Conservation (phyloP, 2,329 filamentous ascomycete species). For the Ceratocystis alfenasii region DNA sequence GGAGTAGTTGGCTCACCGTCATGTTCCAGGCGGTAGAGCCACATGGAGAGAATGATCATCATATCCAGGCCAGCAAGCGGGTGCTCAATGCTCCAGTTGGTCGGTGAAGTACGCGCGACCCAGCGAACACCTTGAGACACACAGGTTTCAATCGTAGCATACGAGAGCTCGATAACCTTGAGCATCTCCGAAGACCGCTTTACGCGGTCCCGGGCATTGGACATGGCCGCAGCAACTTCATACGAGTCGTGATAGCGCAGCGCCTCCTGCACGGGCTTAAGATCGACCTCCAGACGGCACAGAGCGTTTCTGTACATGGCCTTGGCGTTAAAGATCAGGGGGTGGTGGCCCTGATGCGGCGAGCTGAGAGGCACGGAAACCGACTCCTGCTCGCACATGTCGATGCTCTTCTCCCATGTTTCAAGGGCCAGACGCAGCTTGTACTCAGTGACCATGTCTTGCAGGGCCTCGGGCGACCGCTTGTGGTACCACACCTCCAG, state of each 20-base stretch:
- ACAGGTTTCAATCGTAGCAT: constrained; percentile 92
- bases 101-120: constrained; percentile 94
- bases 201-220: constrained; percentile 80
- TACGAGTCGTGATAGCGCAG: constrained; percentile 94
- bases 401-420: constrained; percentile 97
- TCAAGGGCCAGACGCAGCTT: constrained; percentile 90
- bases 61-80: constrained; percentile 91
- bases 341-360: constrained; percentile 79
- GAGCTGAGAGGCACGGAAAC: constrained; percentile 82
- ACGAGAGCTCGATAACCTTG: constrained; percentile 95
- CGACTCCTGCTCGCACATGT: constrained; percentile 82
- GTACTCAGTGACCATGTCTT: constrained; percentile 96
- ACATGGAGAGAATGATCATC: constrained; percentile 94
- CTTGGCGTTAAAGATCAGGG: constrained; percentile 95
- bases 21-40: constrained; percentile 98
- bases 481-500: constrained; percentile 99
- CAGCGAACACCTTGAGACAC: constrained; percentile 89
- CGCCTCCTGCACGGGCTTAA: constrained; percentile 92
- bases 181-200: constrained; percentile 96
- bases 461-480: constrained; percentile 90
- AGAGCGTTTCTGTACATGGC: constrained; percentile 92
- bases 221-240: constrained; percentile 95
- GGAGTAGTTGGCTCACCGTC: constrained; percentile 77
- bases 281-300: constrained; percentile 81
- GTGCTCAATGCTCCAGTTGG: constrained; percentile 98